Conservation (phyloP, 148 eudicot species). For the Spergularia bocconei region DNA sequence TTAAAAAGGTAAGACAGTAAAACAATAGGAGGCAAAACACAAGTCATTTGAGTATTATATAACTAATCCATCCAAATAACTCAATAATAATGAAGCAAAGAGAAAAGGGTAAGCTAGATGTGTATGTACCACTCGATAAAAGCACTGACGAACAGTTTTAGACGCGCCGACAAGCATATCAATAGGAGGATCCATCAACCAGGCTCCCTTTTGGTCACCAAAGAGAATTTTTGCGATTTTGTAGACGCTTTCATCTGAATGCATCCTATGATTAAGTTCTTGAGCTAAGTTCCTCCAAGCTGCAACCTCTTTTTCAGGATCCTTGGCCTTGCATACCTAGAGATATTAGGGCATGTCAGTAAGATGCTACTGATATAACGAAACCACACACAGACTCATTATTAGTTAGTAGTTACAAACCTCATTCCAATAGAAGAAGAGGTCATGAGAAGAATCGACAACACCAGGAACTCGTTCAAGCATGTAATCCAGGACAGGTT, state of each 20-base stretch:
- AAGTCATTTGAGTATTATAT: too few relatives aligned
- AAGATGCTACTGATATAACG: background rate
- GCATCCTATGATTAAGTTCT: conserved; percentile 6
- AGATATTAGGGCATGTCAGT: background rate
- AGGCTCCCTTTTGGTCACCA: conserved; percentile 2
- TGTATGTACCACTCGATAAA: background rate
- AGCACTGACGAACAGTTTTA: background rate
- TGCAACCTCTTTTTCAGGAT: conserved; percentile 5
- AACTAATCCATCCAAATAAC: background rate
- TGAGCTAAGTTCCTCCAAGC: conserved; percentile 14
- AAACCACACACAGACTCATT: background rate
- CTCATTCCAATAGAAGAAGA: background rate
- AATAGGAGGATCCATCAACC: conserved; percentile 1
- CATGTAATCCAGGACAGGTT: conserved; percentile 7
- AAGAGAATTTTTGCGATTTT: background rate
- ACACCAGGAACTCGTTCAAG: background rate
- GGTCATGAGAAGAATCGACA: background rate
- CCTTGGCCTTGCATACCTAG: conserved; percentile 9
- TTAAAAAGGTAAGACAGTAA: background rate
- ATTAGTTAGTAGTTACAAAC: background rate
- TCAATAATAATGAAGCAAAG: background rate
- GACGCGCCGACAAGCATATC: background rate
- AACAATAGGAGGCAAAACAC: background rate
- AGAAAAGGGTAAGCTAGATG: background rate
- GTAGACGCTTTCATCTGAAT: conserved; percentile 2